Evolutionary conservation across 192 early-diverging fungal species (phyloP), one percentile per base, ranked within the genome.

Genomic region (Coemansia asiatica): DNA sequence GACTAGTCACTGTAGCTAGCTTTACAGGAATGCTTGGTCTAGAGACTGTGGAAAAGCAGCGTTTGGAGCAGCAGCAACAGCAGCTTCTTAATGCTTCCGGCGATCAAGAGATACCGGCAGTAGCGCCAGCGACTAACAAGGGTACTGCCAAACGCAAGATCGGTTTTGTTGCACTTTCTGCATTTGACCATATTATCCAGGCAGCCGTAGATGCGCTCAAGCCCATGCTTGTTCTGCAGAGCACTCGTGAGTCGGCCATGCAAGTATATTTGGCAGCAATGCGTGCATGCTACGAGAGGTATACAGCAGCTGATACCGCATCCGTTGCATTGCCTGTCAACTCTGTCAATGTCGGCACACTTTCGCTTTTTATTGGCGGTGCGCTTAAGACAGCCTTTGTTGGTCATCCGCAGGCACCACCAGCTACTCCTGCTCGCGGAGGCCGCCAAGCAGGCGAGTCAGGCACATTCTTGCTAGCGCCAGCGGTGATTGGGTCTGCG

Each of bases 121-220:
- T 12, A 35, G 35, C 18, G 31, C 31, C 31, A 33, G 31, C 31
- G 8, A 8, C 31, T 7, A 31, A 22, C 23, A 46, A 61, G 21
- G n/a, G 55, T 59, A 15, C 61, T 27, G 19, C 74, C 21, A 49
- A 53, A 60, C 73, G 73, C 46, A 69, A 67, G 56, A 63, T 68
- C 6, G 79, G 79, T 0, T 81, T 81, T 64, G 79, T 81, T 1
- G 61, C 74, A 9, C 74, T 82, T 0, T 74, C 79, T 22, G 74
- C 79, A 0, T 73, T 74, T 29, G 79, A 82, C 67, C 74, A 76
- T 33, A 66, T 82, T 27, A 66, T 76, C 47, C 79, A 82, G 51
- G 70, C 74, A 0, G 74, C 64, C 12, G 71, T 76, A 0, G 79
- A 82, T 23, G 61, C 60, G 0, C 47, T 76, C 10, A 66, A 60